Percentiles rank a stretch among this genome's conserved stretches.
Conservation (phyloP, 495 filamentous ascomycete genomes). For the Immersiella caudata region DNA sequence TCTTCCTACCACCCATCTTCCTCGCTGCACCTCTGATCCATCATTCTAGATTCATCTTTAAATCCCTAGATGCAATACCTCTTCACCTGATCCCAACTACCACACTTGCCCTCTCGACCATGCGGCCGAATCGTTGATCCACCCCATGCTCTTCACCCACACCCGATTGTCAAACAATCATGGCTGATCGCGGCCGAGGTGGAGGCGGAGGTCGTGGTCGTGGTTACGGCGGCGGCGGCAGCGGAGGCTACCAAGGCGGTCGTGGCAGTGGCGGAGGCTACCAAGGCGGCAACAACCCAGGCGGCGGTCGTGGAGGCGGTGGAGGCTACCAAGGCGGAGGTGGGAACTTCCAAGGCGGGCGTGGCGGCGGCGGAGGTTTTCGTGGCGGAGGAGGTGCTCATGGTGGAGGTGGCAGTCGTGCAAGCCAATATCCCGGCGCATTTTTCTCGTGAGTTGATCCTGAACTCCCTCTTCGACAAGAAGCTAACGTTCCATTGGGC, state of each 20-base stretch:
- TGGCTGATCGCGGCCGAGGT: conserved; percentile 27
- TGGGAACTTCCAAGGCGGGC: conserved; percentile 29
- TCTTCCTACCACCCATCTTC: no score
- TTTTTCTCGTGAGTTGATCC: background rate
- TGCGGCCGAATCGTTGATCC: no score
- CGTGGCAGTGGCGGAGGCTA: background rate
- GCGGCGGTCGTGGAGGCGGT: conserved; percentile 27
- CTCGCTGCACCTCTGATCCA: no score
- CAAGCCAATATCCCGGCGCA: no score
- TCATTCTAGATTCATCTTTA: no score
- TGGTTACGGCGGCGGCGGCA: conserved; percentile 13
- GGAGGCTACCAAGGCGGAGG: conserved; percentile 25
- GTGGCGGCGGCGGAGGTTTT: conserved; percentile 19
- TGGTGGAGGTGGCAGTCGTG: conserved; percentile 24
- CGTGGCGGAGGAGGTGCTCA: background rate
- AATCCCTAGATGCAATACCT: no score
- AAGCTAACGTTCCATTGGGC: background rate
- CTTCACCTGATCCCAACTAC: no score
- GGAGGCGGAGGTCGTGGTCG: conserved; percentile 12
- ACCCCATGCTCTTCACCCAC: background rate
- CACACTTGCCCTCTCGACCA: background rate
- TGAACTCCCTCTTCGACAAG: background rate
- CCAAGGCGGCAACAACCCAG: background rate
- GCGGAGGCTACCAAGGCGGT: conserved; percentile 14
- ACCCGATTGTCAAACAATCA: background rate